Conservation (phyloP, 176 grass and related monocot species). For the Alloteropsis semialata region DNA sequence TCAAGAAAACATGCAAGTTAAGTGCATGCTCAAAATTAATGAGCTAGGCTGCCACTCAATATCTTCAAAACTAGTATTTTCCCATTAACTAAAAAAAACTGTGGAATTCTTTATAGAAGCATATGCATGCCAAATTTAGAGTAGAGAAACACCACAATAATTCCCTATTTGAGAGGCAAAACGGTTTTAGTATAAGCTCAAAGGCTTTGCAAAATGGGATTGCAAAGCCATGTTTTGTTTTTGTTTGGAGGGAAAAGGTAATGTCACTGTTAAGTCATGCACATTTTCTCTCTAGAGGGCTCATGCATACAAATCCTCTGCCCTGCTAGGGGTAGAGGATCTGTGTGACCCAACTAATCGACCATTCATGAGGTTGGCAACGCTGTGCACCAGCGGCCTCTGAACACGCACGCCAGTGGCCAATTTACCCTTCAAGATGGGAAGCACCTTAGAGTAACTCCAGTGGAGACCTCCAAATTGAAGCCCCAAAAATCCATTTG, state of each 20-base stretch:
- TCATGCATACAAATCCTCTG: slow-evolving; percentile 2
- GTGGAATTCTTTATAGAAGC: not conserved
- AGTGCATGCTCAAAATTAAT: too few relatives aligned
- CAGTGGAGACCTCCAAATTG: too few relatives aligned
- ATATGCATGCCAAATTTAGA: not conserved
- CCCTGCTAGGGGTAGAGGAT: not conserved
- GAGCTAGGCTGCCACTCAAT: too few relatives aligned
- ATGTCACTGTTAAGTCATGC: not conserved
- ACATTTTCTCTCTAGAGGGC: not conserved
- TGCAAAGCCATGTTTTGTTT: not conserved
- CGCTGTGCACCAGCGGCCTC: not conserved
- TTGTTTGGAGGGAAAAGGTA: not conserved
- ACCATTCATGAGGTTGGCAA: slow-evolving; percentile 27
- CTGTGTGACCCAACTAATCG: slow-evolving; percentile 44
- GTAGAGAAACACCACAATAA: not conserved
- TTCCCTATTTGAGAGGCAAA: not conserved
- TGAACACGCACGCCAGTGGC: too few relatives aligned
- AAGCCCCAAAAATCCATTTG: too few relatives aligned
- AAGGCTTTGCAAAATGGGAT: not conserved
- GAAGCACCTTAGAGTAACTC: too few relatives aligned
- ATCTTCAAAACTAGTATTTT: too few relatives aligned
- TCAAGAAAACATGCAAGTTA: not conserved
- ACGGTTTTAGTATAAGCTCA: too few relatives aligned
- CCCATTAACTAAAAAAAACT: too few relatives aligned
- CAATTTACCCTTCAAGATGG: too few relatives aligned